Evolutionary conservation across 2,329 filamentous ascomycete species (phyloP), one percentile per base, ranked within the genome.

Genomic region (Alternaria metachromatica): DNA sequence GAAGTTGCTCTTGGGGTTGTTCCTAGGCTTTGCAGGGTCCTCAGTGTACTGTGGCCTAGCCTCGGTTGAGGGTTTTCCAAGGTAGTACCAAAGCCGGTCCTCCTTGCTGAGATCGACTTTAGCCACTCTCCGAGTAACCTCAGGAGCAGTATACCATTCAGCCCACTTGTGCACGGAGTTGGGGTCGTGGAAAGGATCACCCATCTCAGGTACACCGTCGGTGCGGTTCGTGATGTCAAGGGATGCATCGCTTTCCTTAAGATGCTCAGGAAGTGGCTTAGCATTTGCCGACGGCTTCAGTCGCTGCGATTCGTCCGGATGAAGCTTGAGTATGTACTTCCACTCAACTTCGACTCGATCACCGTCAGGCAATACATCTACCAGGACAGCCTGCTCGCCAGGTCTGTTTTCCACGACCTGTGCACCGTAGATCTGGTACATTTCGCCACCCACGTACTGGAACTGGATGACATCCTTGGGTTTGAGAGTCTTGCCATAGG

Each of bases 401-500:
- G 82, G 82, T 63, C 92, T 86, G 70, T 97, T 98, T 81, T 97
- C 92, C 23, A 96, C 86, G 51, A 99, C 90, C 58, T 93, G 85
- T 56, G 94, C 96, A 41, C 94, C 96, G 80, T 97, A 97, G 45
- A 98, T 96, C 60, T 98, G 93, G 41, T 92, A 90, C 65, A 97
- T 92, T 26, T 92, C 89, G 77, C 90, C 88, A 43, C 75, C 77
- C 80, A 91, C 84, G 77, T 91, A 91, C 80, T 99, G 96, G 76
- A 96, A 87, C 78, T 99, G 96, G 68, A 96, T 91, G 30, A 95
- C 87, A 58, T 96, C 91, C 62, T 92, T 91, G 63, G 86, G 83
- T 73, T 89, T 87, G 62, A 97, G 84, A 2, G 86, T 86, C 57
- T 86, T 86, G 2, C 93, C 93, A 46, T 89, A 90, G 61, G 89